Evolutionary conservation across 306 rosid genomes (phyloP).

Genomic region (Macrotyloma uniflorum): DNA sequence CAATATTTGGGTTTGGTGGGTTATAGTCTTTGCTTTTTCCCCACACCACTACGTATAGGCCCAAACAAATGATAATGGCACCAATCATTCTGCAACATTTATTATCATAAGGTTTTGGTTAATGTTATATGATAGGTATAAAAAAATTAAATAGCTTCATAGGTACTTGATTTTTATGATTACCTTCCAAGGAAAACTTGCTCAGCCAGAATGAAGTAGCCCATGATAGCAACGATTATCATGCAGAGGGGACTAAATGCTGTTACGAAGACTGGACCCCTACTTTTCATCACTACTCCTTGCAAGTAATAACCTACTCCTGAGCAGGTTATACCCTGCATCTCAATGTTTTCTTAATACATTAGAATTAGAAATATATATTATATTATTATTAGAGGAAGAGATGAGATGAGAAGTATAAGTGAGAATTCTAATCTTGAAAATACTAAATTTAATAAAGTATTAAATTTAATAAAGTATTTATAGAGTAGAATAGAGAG

Average conservation of each 20-base stretch:
- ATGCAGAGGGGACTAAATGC: slow-evolving; percentile 78
- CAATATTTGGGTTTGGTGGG: slow-evolving; percentile 21
- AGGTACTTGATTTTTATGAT: not conserved
- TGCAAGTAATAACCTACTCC: slow-evolving; percentile 85
- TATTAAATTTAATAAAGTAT: no score
- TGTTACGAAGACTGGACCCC: slow-evolving; percentile 95
- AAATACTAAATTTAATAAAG: no score
- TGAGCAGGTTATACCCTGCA: slow-evolving; percentile 78
- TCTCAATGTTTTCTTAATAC: not conserved
- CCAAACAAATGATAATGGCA: slow-evolving; percentile 63
- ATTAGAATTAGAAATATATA: not conserved
- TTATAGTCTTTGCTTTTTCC: slow-evolving; percentile 77
- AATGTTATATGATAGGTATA: not conserved
- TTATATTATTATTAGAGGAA: no score
- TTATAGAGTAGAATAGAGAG: no score
- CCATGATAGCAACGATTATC: slow-evolving; percentile 82
- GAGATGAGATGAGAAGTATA: no score
- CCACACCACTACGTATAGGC: slow-evolving; percentile 82
- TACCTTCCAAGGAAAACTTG: slow-evolving; percentile 82
- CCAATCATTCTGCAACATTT: slow-evolving; percentile 64
- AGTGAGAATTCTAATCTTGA: no score
- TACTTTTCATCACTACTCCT: slow-evolving; percentile 76
- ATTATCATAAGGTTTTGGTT: not conserved
- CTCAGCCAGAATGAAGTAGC: slow-evolving; percentile 64
- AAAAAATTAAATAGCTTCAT: not conserved